These are phyloP conservation scores for Phytophthora citrophthora DNA, from an alignment of 352 stramenopile genomes.

Conservation along the genomic window DNA sequence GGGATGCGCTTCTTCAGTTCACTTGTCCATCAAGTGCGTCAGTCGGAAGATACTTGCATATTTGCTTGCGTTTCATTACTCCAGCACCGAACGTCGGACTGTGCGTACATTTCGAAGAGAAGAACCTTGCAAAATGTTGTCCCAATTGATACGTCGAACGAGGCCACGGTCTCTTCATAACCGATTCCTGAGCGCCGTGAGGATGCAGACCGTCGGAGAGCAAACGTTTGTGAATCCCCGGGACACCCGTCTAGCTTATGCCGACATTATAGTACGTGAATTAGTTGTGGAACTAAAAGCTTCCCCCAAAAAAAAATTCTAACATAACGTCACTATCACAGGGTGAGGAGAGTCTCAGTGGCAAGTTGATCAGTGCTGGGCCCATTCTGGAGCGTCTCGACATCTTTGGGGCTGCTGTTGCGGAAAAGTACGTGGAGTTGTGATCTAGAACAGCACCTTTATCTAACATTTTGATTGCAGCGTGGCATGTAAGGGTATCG, in stretches of 20 bases:
- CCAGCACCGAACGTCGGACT: neutral
- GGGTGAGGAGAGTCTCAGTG: slow-evolving; percentile 44
- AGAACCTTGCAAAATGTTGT: slow-evolving; percentile 13
- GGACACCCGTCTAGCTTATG: slow-evolving; percentile 61
- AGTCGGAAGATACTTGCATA: slow-evolving; percentile 1
- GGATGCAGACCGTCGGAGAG: slow-evolving; percentile 35
- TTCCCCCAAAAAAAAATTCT: too few relatives aligned
- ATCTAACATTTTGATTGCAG: slow-evolving; percentile 6
- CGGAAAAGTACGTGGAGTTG: slow-evolving; percentile 35
- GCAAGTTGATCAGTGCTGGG: slow-evolving; percentile 37
- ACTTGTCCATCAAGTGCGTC: slow-evolving; percentile 3
- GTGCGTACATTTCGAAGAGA: slow-evolving; percentile 2
- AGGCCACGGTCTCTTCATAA: slow-evolving; percentile 13
- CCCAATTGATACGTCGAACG: slow-evolving; percentile 15
- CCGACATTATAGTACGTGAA: slow-evolving; percentile 64
- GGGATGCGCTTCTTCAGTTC: slow-evolving; percentile 6
- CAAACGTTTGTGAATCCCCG: slow-evolving; percentile 49
- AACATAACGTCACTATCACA: slow-evolving; percentile 5
- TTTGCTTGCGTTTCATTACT: slow-evolving; percentile 2
- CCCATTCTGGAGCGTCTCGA: slow-evolving; percentile 56
- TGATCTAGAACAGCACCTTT: slow-evolving; percentile 19
- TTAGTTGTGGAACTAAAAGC: too few relatives aligned
- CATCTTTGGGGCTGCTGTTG: slow-evolving; percentile 6
- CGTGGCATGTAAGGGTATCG: slow-evolving; percentile 3
- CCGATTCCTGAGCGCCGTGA: slow-evolving; percentile 38